Evolutionary conservation across 2,329 filamentous ascomycete genomes (phyloP).

Genomic region (Aspergillus caelatus): DNA sequence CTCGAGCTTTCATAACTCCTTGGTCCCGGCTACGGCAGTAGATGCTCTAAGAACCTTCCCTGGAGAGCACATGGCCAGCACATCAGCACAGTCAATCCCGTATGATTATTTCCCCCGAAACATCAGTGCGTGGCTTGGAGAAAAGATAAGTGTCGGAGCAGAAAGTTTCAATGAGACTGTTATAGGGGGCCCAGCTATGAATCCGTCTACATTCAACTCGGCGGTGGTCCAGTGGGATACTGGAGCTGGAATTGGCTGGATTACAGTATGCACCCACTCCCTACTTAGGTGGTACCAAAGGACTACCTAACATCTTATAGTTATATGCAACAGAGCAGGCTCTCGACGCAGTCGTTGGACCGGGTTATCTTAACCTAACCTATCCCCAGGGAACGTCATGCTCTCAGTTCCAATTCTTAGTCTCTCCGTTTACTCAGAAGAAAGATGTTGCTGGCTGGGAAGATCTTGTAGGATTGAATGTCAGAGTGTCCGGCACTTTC

Average conservation of each 20-base stretch:
- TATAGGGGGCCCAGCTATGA: conserved; percentile 5
- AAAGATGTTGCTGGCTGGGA: conserved; percentile 5
- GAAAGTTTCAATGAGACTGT: conserved; percentile 9
- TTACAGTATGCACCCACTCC: not conserved
- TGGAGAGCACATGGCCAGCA: conserved; percentile 1
- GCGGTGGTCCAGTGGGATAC: conserved; percentile 9
- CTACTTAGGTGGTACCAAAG: not conserved
- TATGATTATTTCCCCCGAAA: conserved; percentile 2
- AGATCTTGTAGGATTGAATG: conserved; percentile 1
- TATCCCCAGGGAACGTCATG: not conserved
- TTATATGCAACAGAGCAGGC: conserved; percentile 7
- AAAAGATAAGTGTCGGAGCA: conserved; percentile 3
- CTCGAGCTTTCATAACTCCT: not conserved
- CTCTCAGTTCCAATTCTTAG: conserved; percentile 7
- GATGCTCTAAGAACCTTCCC: not conserved
- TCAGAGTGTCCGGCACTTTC: not conserved
- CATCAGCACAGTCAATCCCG: conserved; percentile 2
- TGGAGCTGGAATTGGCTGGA: conserved; percentile 4
- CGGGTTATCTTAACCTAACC: conserved; percentile 1
- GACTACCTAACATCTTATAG: not conserved
- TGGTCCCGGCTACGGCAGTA: not conserved
- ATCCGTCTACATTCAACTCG: conserved; percentile 7
- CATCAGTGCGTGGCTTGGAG: conserved; percentile 3
- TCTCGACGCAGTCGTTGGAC: conserved; percentile 1
- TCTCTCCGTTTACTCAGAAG: conserved; percentile 2